Evolutionary conservation across 1,284 basidiomycete genomes (phyloP).

Genomic region (Rhodotorula sp.): DNA sequence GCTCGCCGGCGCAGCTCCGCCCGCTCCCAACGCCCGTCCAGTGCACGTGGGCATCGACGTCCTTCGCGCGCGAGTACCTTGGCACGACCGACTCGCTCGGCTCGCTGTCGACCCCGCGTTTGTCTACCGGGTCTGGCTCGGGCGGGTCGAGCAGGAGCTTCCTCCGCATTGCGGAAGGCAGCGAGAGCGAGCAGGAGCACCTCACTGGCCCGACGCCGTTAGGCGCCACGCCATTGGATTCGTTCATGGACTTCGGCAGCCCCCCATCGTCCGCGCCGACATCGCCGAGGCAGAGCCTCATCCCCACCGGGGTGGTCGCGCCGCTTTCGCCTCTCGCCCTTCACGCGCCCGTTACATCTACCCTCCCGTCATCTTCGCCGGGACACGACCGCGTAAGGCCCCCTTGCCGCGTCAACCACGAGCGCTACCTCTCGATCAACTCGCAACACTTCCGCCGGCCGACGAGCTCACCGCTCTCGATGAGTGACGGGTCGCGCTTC

Average conservation of each 20-base stretch:
- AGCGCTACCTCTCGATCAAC: constrained; percentile 18
- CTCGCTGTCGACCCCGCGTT: not conserved
- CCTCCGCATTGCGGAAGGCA: constrained; percentile 7
- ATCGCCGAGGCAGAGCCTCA: not conserved
- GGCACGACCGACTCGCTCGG: not conserved
- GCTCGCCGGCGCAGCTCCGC: not conserved
- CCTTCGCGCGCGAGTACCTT: constrained; percentile 21
- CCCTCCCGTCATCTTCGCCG: not conserved
- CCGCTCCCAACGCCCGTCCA: constrained; percentile 17
- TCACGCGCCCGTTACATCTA: not conserved
- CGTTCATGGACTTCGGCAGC: constrained; percentile 22
- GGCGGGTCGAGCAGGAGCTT: constrained; percentile 15
- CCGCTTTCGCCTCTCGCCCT: not conserved
- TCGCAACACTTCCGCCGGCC: constrained; percentile 2
- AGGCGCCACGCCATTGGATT: not conserved
- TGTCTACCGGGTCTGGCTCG: not conserved
- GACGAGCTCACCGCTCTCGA: not conserved
- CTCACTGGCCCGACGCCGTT: too few species aligned
- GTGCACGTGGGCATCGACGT: constrained; percentile 14
- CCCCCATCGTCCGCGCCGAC: not conserved
- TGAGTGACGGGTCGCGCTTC: not conserved
- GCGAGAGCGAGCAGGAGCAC: not conserved
- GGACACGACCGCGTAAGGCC: too few species aligned
- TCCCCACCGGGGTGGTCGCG: not conserved
- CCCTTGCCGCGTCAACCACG: not conserved